A percentile compares a stretch with the other conserved stretches of the same genome.
phyloP scores from a whole-genome alignment of 1,139 yeast species.

The Magnusiomyces clavatus region DNA sequence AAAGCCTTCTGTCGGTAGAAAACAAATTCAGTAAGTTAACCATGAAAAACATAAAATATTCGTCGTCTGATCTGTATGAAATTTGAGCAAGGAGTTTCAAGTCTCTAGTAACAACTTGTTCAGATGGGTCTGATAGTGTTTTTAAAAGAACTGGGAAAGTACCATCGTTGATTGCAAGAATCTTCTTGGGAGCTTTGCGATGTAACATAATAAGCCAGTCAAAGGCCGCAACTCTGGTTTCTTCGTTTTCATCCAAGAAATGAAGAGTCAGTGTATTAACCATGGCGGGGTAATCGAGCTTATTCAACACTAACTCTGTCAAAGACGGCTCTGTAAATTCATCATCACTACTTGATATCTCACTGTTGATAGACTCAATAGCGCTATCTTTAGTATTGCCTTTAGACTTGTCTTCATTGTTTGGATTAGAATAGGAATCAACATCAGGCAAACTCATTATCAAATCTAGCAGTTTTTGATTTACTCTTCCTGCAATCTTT shows the following conservation, averaged over 20 bases:
- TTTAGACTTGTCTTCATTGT: constrained; percentile 3
- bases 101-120: constrained; percentile 72
- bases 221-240: constrained; percentile 74
- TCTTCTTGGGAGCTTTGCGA: constrained; percentile 56
- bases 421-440: not conserved
- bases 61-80: constrained; percentile 69
- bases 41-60: constrained; percentile 70
- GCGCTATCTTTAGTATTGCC: constrained; percentile 11
- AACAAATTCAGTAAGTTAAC: constrained; percentile 62
- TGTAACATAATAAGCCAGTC: constrained; percentile 90
- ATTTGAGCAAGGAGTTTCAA: constrained; percentile 72
- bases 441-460: constrained; percentile 33
- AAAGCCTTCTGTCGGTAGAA: constrained; percentile 53
- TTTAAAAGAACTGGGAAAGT: constrained; percentile 73
- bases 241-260: constrained; percentile 63
- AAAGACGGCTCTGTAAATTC: not conserved
- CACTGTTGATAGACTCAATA: not conserved
- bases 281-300: constrained; percentile 49
- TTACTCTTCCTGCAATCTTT: constrained; percentile 48
- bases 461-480: constrained; percentile 42
- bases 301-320: constrained; percentile 5
- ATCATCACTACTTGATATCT: not conserved
- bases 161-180: constrained; percentile 50
- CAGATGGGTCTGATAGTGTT: constrained; percentile 80
- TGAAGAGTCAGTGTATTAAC: constrained; percentile 56